Conservation (phyloP, 2,329 filamentous ascomycete species). For the Clarireedia homoeocarpa region DNA sequence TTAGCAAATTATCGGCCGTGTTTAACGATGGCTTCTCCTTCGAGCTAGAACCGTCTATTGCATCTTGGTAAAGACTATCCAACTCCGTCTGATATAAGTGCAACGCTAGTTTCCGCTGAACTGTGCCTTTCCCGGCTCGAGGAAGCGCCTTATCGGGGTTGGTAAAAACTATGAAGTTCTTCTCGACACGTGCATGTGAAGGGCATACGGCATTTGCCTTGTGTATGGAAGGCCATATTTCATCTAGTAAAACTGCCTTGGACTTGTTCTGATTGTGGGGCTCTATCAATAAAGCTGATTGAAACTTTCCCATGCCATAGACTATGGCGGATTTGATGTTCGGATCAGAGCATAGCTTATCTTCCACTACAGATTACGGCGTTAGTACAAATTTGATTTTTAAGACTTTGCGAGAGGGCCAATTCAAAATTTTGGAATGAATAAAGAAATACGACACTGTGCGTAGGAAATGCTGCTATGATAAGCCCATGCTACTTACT, state of each 20-base stretch:
- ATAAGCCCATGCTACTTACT: too few relatives aligned
- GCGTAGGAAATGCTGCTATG: too few relatives aligned
- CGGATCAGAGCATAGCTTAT: constrained; percentile 28
- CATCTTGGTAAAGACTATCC: constrained; percentile 22
- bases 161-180: constrained; percentile 26
- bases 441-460: too few relatives aligned
- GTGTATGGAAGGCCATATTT: constrained; percentile 27
- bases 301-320: constrained; percentile 30
- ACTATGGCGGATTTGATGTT: constrained; percentile 29
- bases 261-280: background rate
- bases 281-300: constrained; percentile 32
- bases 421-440: too few relatives aligned
- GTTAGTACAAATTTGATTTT: too few relatives aligned
- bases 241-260: background rate
- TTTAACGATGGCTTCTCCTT: background rate
- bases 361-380: constrained; percentile 28
- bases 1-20: background rate
- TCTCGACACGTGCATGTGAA: constrained; percentile 24
- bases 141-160: constrained; percentile 28
- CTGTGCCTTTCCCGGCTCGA: constrained; percentile 31
- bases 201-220: constrained; percentile 25
- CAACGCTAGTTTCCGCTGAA: constrained; percentile 28
- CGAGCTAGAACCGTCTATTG: too few relatives aligned
- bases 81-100: constrained; percentile 20
- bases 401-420: too few relatives aligned